Conservation (phyloP, 202 grass and related monocot genomes). For the Saccharum hybrid region DNA sequence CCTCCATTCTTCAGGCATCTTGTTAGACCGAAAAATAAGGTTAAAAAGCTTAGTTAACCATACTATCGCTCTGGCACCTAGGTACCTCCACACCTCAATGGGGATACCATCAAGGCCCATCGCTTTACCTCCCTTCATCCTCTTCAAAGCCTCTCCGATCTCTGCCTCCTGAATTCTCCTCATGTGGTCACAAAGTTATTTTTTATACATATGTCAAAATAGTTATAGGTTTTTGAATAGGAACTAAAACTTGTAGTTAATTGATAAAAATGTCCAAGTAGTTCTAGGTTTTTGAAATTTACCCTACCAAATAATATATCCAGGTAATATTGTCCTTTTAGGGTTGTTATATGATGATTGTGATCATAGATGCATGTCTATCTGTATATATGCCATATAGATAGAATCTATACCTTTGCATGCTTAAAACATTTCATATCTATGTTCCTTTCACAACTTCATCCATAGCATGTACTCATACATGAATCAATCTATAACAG, state of each 20-base stretch:
- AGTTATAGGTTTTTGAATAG: background rate
- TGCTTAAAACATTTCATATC: slow-evolving; percentile 30
- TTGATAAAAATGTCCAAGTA: background rate
- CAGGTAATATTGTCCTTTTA: background rate
- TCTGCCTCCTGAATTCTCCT: background rate
- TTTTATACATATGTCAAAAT: background rate
- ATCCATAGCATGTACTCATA: slow-evolving; percentile 13
- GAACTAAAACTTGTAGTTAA: background rate
- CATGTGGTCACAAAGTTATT: background rate
- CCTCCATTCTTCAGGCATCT: no score
- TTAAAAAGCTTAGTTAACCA: no score
- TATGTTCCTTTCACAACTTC: background rate
- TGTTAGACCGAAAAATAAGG: no score
- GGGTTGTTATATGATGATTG: slow-evolving; percentile 15
- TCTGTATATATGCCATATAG: slow-evolving; percentile 5
- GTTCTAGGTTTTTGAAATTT: background rate
- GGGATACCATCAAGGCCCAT: no score
- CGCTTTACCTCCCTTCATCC: no score
- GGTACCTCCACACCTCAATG: no score
- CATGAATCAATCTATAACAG: slow-evolving; percentile 13
- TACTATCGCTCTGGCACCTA: no score
- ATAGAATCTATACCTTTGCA: background rate
- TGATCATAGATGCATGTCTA: background rate
- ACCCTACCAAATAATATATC: background rate
- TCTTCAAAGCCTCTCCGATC: no score